Percentiles rank a stretch among this genome's conserved stretches.
Evolutionary conservation across 2,329 filamentous ascomycete species (phyloP).

Genomic region (Exophiala spinifera): DNA sequence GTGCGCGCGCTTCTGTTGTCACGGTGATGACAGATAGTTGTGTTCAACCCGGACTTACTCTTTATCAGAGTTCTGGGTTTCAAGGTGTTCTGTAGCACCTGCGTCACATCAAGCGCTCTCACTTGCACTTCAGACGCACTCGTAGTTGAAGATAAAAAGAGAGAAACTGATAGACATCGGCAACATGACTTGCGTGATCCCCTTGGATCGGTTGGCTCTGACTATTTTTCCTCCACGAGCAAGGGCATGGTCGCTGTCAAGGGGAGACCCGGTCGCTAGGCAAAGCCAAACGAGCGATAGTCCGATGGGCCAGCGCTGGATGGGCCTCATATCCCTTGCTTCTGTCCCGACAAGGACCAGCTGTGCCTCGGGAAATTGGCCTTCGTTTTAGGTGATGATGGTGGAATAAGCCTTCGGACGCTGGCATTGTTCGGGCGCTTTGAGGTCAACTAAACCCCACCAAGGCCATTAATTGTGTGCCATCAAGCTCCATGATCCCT

Average conservation of each 20-base stretch:
- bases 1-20: not conserved
- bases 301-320: not conserved
- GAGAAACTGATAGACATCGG: not conserved
- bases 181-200: not conserved
- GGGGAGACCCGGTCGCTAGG: not conserved
- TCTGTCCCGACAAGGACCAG: conserved; percentile 3
- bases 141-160: not conserved
- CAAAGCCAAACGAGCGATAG: not conserved
- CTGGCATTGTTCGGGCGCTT: conserved; percentile 7
- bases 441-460: conserved; percentile 15
- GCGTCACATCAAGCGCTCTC: not conserved
- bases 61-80: no score
- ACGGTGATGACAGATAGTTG: not conserved
- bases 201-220: not conserved
- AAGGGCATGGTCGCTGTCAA: not conserved
- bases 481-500: conserved; percentile 1
- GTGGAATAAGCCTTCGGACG: conserved; percentile 12
- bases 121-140: not conserved
- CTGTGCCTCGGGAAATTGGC: conserved; percentile 23
- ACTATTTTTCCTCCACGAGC: not conserved
- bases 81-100: not conserved
- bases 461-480: conserved; percentile 4
- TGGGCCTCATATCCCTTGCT: not conserved
- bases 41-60: no score
- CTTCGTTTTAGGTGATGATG: conserved; percentile 3